Evolutionary conservation across 225 moss, liverwort and hornwort genomes (phyloP).

Genomic region (Lunularia cruciata): DNA sequence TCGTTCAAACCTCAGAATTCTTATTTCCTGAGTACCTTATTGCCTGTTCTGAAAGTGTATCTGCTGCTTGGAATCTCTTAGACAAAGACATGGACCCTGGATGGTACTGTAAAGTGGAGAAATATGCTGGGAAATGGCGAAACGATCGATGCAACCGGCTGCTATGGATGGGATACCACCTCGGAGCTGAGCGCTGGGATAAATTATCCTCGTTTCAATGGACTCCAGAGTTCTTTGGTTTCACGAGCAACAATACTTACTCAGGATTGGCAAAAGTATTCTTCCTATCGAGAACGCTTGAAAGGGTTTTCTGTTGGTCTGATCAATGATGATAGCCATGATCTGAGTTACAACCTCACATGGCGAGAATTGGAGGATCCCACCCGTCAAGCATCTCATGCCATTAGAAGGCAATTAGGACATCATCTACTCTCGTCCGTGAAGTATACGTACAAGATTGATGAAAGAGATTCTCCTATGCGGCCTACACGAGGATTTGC

Average conservation of each 20-base stretch:
- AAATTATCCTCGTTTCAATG: slow-evolving; percentile 79
- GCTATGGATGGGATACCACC: slow-evolving; percentile 96
- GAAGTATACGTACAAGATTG: slow-evolving; percentile 88
- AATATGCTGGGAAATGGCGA: slow-evolving; percentile 87
- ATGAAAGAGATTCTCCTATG: slow-evolving; percentile 78
- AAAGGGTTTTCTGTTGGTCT: slow-evolving; percentile 84
- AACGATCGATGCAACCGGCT: slow-evolving; percentile 95
- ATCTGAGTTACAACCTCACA: slow-evolving; percentile 90
- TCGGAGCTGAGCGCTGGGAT: slow-evolving; percentile 96
- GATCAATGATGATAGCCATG: slow-evolving; percentile 82
- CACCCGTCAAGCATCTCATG: slow-evolving; percentile 75
- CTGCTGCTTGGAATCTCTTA: slow-evolving; percentile 34
- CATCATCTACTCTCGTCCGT: slow-evolving; percentile 87
- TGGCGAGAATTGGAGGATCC: slow-evolving; percentile 98
- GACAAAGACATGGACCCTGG: slow-evolving; percentile 96
- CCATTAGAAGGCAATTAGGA: slow-evolving; percentile 86
- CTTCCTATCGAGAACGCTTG: slow-evolving; percentile 86
- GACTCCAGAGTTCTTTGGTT: slow-evolving; percentile 70
- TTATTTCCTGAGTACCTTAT: not conserved
- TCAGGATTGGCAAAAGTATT: slow-evolving; percentile 97
- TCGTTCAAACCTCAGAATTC: no score
- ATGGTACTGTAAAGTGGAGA: slow-evolving; percentile 95
- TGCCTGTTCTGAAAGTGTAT: slow-evolving; percentile 15
- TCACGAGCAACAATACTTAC: slow-evolving; percentile 81
- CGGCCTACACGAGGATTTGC: slow-evolving; percentile 82